phyloP scores from a whole-genome alignment of 2,329 filamentous ascomycete species.

The Sporothrix pseudoabietina region DNA sequence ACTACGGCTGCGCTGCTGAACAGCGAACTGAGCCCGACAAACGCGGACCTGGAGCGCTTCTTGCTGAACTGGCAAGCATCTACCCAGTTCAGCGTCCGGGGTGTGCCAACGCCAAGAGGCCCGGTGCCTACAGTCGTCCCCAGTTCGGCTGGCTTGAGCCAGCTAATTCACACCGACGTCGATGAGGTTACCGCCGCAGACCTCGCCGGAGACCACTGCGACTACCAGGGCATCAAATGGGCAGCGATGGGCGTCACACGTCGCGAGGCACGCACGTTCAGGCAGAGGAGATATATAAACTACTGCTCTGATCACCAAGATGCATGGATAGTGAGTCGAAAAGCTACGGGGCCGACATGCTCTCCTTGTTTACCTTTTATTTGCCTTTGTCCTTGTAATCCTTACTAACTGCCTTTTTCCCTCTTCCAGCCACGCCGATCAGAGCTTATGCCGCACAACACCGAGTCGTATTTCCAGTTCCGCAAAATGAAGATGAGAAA shows the following conservation, averaged over 20 bases:
- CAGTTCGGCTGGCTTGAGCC: background rate
- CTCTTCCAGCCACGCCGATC: conserved; percentile 27
- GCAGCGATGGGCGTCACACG: conserved; percentile 54
- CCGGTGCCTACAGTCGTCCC: background rate
- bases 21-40: background rate
- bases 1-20: conserved; percentile 11
- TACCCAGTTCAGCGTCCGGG: background rate
- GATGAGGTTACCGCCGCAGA: conserved; percentile 46
- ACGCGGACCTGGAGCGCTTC: conserved; percentile 16
- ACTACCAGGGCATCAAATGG: conserved; percentile 65
- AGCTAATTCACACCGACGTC: conserved; percentile 33
- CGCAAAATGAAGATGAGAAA: conserved; percentile 57
- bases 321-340: conserved; percentile 50
- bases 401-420: background rate
- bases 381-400: background rate
- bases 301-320: conserved; percentile 57
- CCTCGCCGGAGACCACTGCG: conserved; percentile 57
- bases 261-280: conserved; percentile 50
- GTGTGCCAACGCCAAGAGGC: background rate
- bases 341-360: background rate
- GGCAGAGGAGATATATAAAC: conserved; percentile 56
- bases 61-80: background rate
- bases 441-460: conserved; percentile 44
- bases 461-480: conserved; percentile 60
- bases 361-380: background rate